Evolutionary conservation across 495 filamentous ascomycete species (phyloP).

Genomic region (Wilcoxina mikolae): DNA sequence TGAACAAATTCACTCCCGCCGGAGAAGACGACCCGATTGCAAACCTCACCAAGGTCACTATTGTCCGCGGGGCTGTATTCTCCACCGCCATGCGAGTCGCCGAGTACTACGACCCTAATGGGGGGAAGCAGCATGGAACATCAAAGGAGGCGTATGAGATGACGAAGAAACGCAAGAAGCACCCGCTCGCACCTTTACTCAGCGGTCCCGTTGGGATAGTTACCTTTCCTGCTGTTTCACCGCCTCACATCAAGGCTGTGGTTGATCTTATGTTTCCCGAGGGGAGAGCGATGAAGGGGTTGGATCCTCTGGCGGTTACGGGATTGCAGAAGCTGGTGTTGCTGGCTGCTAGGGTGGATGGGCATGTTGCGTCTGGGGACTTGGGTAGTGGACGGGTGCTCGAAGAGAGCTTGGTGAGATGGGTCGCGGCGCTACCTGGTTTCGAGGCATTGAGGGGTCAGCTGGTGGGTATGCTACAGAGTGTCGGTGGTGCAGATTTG

Average conservation of each 20-base stretch:
- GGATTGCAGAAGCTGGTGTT: constrained; percentile 77
- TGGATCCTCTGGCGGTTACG: constrained; percentile 58
- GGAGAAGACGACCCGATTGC: constrained; percentile 23
- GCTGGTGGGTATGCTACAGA: constrained; percentile 37
- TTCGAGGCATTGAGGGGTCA: constrained; percentile 68
- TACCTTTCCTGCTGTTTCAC: constrained; percentile 68
- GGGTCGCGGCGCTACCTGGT: constrained; percentile 75
- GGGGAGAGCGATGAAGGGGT: constrained; percentile 61
- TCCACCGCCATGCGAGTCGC: constrained; percentile 65
- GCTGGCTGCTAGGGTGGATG: constrained; percentile 63
- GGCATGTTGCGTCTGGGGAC: constrained; percentile 20
- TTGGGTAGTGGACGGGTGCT: constrained; percentile 55
- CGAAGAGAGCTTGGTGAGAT: constrained; percentile 62
- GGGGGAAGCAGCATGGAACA: constrained; percentile 31
- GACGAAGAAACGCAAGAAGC: constrained; percentile 37
- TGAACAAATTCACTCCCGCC: constrained; percentile 41
- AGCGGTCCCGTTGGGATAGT: constrained; percentile 65
- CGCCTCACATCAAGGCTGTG: constrained; percentile 63
- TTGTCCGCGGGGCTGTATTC: constrained; percentile 80
- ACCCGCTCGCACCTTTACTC: constrained; percentile 54
- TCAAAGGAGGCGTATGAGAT: constrained; percentile 40
- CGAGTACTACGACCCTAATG: constrained; percentile 55
- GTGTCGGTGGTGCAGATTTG: constrained; percentile 24
- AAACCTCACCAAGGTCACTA: constrained; percentile 55
- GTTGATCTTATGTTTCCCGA: constrained; percentile 70